A percentile compares a stretch with the other conserved stretches of the same genome.
Conservation (phyloP, 768 basidiomycete genomes). For the Trametes cinnabarina region DNA sequence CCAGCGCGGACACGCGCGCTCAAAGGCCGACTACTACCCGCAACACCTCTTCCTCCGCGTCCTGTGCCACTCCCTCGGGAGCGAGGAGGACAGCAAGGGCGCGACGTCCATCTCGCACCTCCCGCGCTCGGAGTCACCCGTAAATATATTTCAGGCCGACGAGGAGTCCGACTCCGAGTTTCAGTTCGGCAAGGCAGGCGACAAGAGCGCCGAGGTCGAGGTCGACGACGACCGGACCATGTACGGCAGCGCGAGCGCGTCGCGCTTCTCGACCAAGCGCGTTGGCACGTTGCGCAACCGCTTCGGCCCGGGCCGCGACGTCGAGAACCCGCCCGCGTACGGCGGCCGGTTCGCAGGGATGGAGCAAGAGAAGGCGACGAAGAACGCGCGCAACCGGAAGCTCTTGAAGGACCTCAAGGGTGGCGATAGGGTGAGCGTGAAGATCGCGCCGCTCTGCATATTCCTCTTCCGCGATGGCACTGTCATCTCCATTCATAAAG, state of each 20-base stretch:
- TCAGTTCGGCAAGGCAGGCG: slow-evolving; percentile 27
- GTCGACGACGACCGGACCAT: slow-evolving; percentile 32
- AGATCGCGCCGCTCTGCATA: slow-evolving; percentile 61
- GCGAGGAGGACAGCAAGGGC: slow-evolving; percentile 17
- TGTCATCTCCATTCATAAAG: slow-evolving; percentile 19
- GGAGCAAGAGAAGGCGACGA: slow-evolving; percentile 11
- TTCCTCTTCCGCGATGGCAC: slow-evolving; percentile 66
- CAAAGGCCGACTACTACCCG: slow-evolving; percentile 69
- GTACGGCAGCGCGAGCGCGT: slow-evolving; percentile 25
- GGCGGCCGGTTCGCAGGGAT: slow-evolving; percentile 4
- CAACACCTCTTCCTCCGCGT: slow-evolving; percentile 71
- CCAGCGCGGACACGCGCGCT: slow-evolving; percentile 50
- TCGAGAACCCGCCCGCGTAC: slow-evolving; percentile 13
- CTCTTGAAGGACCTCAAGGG: slow-evolving; percentile 41
- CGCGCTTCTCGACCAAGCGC: slow-evolving; percentile 26
- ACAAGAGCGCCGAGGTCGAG: slow-evolving; percentile 27
- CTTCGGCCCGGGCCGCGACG: slow-evolving; percentile 9
- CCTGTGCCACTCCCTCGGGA: slow-evolving; percentile 56
- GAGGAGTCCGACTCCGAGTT: slow-evolving; percentile 29
- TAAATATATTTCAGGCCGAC: slow-evolving; percentile 17
- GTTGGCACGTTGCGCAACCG: slow-evolving; percentile 11
- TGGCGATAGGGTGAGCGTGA: slow-evolving; percentile 58
- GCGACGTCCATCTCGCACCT: slow-evolving; percentile 26
- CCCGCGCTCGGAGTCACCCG: slow-evolving; percentile 37
- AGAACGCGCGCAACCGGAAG: slow-evolving; percentile 27